Evolutionary conservation across 2,329 filamentous ascomycete species (phyloP), one percentile per base, ranked within the genome.

Genomic region (Colletotrichum limetticola): DNA sequence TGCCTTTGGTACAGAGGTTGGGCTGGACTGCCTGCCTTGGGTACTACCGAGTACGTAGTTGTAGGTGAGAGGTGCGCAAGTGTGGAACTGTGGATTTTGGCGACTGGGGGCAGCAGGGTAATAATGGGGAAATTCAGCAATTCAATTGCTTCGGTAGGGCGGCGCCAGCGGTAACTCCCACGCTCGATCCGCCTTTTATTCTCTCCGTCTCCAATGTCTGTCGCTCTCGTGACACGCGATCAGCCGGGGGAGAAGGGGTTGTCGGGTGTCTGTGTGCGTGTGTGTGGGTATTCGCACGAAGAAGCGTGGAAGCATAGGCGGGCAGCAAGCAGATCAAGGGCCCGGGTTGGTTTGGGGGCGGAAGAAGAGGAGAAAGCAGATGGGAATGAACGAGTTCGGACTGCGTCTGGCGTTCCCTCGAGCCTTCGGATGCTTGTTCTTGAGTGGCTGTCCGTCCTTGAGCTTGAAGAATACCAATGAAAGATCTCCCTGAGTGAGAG

Each of bases 221-320:
- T 65, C 32, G 55, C 53, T 70, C 67, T 65, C 55, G 66, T 71
- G 66, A 73, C 70, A 73, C 53, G 60, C 71, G 71, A 73, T 71
- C 66, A 66, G 46, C 60, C 42, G 42, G 68, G 65, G 49, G 24
- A 57, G 55, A 22, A 26, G 32, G 57, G 57, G 42, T 42, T 42
- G 37, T 42, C 37, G 37, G 14, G 37, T 19, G 37, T 42, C 37
- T 42, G 37, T 42, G 37, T 49, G 42, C 19, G 42, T 49, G 16
- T 49, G 42, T 49, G 42, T 49, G 42, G 42, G 42, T 49, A 49
- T 49, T 42, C 37, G 37, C 16, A 42, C 37, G 37, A 42, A 42
- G 37, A 42, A 19, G 37, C 37, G 22, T 30, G 16, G 14, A 42
- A 42, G 37, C 37, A 37, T 30, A 30, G 61, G 32, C 37, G 64